Conservation (phyloP, 2,329 filamentous ascomycete species). For the Moelleriella libera region DNA sequence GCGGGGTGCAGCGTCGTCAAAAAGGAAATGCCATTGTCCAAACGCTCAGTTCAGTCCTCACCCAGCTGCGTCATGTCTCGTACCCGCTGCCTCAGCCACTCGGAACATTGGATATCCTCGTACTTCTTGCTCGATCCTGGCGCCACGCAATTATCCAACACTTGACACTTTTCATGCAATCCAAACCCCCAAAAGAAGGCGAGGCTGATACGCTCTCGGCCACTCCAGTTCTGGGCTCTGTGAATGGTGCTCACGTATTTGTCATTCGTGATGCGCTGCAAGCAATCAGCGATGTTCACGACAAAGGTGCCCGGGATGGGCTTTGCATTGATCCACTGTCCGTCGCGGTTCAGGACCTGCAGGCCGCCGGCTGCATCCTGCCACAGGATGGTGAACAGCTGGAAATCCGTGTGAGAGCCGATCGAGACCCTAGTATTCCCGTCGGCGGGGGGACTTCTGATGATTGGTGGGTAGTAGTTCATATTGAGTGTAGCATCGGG, state of each 20-base stretch:
- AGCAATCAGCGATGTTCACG: constrained; percentile 36
- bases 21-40: neutral
- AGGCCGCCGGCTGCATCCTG: constrained; percentile 28
- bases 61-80: constrained; percentile 14
- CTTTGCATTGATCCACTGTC: constrained; percentile 25
- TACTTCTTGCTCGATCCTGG: constrained; percentile 20
- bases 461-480: constrained; percentile 23
- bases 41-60: neutral
- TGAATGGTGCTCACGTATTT: constrained; percentile 34
- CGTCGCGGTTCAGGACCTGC: constrained; percentile 23
- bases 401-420: constrained; percentile 39
- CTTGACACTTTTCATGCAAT: constrained; percentile 24
- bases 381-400: constrained; percentile 33
- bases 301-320: constrained; percentile 29
- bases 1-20: too few relatives aligned
- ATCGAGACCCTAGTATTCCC: constrained; percentile 18
- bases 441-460: neutral
- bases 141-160: constrained; percentile 21
- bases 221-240: constrained; percentile 26
- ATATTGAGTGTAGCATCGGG: constrained; percentile 30
- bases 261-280: constrained; percentile 37
- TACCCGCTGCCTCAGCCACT: constrained; percentile 22
- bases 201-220: constrained; percentile 25
- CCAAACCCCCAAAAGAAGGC: constrained; percentile 32
- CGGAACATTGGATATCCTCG: constrained; percentile 21